A percentile compares a stretch with the other conserved stretches of the same genome.
Evolutionary conservation across 2,329 filamentous ascomycete species (phyloP).

Genomic region (Purpureocillium lavendulum): DNA sequence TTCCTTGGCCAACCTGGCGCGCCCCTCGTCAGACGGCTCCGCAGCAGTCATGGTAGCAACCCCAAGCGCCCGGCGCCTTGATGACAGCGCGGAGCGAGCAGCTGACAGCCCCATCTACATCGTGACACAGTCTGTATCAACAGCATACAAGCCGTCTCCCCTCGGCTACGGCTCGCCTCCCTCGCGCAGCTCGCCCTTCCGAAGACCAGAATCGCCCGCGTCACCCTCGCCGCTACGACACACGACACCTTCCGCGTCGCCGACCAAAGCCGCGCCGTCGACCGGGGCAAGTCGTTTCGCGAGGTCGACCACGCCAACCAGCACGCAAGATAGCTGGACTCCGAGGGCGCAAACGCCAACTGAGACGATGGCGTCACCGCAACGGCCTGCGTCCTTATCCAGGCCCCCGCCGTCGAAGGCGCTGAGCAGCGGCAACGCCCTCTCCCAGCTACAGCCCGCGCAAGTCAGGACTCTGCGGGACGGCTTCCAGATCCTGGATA

Average conservation of each 20-base stretch:
- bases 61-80: neutral
- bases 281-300: conserved; percentile 22
- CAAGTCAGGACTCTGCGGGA: conserved; percentile 85
- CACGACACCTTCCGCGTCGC: conserved; percentile 55
- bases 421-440: conserved; percentile 40
- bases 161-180: conserved; percentile 60
- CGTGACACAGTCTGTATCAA: conserved; percentile 38
- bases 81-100: neutral
- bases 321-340: conserved; percentile 27
- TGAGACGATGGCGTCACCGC: conserved; percentile 26
- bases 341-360: conserved; percentile 20
- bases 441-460: conserved; percentile 68
- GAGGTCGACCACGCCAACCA: conserved; percentile 32
- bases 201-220: conserved; percentile 51
- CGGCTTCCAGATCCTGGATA: conserved; percentile 87
- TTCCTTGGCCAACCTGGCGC: conserved; percentile 13
- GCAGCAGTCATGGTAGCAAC: conserved; percentile 20
- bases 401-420: conserved; percentile 23
- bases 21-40: neutral
- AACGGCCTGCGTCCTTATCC: conserved; percentile 18
- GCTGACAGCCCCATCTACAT: conserved; percentile 15
- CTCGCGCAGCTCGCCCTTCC: conserved; percentile 54
- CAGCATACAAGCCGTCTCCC: conserved; percentile 62
- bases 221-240: conserved; percentile 59
- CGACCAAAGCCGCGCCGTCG: conserved; percentile 34